Evolutionary conservation across 345 rosid species (phyloP).

Genomic region (Bruguiera sexangula): DNA sequence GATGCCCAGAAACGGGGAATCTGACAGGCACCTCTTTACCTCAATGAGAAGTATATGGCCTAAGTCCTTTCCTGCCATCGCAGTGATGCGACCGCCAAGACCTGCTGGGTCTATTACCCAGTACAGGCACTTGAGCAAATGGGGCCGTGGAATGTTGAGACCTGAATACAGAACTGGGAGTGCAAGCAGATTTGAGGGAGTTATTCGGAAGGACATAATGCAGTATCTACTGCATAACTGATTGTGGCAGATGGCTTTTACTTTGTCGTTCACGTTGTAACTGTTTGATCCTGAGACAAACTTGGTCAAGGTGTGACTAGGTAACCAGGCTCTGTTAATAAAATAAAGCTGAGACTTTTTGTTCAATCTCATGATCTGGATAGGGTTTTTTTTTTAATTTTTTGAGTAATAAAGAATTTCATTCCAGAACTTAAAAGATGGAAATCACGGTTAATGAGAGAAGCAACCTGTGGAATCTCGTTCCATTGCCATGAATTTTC

Average conservation of each 20-base stretch:
- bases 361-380: background rate
- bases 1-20: constrained; percentile 41
- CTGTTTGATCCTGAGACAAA: background rate
- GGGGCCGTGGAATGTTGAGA: constrained; percentile 22
- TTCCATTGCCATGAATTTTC: too few relatives aligned
- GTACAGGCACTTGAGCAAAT: constrained; percentile 45
- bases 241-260: constrained; percentile 7
- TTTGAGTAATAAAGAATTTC: too few relatives aligned
- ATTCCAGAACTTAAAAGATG: too few relatives aligned
- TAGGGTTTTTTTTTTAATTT: too few relatives aligned
- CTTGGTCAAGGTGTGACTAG: background rate
- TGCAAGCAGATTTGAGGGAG: constrained; percentile 35
- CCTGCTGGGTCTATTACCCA: constrained; percentile 51
- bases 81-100: constrained; percentile 55
- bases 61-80: constrained; percentile 53
- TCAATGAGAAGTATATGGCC: constrained; percentile 41
- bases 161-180: constrained; percentile 21
- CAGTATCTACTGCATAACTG: constrained; percentile 54
- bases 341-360: background rate
- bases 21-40: constrained; percentile 51
- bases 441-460: too few relatives aligned
- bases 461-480: too few relatives aligned
- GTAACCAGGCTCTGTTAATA: background rate
- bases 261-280: background rate
- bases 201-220: constrained; percentile 67